Conservation (phyloP, 306 rosid genomes). For the Vigna mungo region DNA sequence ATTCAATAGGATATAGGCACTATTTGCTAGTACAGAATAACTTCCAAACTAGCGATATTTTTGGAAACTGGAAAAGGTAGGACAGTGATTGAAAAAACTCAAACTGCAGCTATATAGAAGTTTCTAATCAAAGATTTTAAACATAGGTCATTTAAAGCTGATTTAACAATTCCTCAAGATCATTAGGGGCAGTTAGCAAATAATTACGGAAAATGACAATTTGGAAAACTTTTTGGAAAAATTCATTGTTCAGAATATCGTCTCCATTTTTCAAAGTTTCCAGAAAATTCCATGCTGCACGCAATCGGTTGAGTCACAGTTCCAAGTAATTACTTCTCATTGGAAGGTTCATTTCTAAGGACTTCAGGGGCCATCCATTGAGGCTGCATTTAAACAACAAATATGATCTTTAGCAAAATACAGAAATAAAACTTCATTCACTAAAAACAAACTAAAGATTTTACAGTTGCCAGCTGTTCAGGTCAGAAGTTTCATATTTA, state of each 20-base stretch:
- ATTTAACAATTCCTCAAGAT: slow-evolving; percentile 12
- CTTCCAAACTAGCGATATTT: slow-evolving; percentile 17
- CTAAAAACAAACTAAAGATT: not conserved
- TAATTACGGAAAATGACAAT: not conserved
- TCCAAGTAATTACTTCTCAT: slow-evolving; percentile 67
- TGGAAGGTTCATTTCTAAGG: slow-evolving; percentile 77
- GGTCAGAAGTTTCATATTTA: slow-evolving; percentile 21
- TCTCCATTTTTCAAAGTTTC: slow-evolving; percentile 22
- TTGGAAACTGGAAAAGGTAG: not conserved
- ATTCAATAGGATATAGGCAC: slow-evolving; percentile 18
- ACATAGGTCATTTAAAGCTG: not conserved
- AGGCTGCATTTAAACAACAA: slow-evolving; percentile 62
- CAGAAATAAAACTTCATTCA: slow-evolving; percentile 20
- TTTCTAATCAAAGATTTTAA: slow-evolving; percentile 12
- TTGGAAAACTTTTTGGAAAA: slow-evolving; percentile 13
- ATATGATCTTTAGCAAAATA: slow-evolving; percentile 32
- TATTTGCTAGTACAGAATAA: slow-evolving; percentile 3
- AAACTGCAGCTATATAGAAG: not conserved
- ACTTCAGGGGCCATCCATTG: slow-evolving; percentile 93
- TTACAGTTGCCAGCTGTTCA: not conserved
- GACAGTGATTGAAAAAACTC: slow-evolving; percentile 17
- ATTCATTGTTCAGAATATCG: not conserved
- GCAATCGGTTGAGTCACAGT: slow-evolving; percentile 16
- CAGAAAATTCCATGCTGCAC: not conserved
- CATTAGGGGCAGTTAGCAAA: slow-evolving; percentile 20